phyloP scores from a whole-genome alignment of 352 stramenopile genomes.

The Globisporangium middletonii region DNA sequence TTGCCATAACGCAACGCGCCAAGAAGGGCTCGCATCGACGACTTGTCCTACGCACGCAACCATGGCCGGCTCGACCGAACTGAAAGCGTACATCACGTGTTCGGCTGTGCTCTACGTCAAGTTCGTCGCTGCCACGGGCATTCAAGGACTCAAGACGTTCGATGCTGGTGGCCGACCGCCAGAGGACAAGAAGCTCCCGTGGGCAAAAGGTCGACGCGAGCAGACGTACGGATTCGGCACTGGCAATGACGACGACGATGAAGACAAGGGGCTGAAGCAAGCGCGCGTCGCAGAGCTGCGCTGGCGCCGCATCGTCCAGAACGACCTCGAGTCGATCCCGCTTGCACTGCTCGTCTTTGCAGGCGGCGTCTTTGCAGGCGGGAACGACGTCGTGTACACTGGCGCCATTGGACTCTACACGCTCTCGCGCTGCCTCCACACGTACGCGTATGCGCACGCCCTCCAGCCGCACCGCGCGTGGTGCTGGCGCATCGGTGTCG shows the following conservation, averaged over 20 bases:
- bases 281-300: slow-evolving; percentile 31
- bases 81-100: slow-evolving; percentile 23
- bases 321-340: slow-evolving; percentile 63
- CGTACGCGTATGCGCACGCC: slow-evolving; percentile 27
- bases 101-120: slow-evolving; percentile 49
- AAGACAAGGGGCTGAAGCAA: slow-evolving; percentile 14
- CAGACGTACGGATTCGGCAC: slow-evolving; percentile 32
- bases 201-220: slow-evolving; percentile 17
- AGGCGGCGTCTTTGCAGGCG: slow-evolving; percentile 30
- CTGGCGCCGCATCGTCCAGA: slow-evolving; percentile 47
- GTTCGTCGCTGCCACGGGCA: slow-evolving; percentile 42
- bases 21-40: background rate
- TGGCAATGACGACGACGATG: slow-evolving; percentile 21
- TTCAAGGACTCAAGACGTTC: slow-evolving; percentile 55
- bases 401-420: slow-evolving; percentile 33
- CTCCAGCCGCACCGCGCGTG: slow-evolving; percentile 32
- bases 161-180: slow-evolving; percentile 34
- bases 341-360: slow-evolving; percentile 46
- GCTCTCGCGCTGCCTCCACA: slow-evolving; percentile 26
- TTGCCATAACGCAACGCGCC: background rate
- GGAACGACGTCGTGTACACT: slow-evolving; percentile 28
- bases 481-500: slow-evolving; percentile 19
- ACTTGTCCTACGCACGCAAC: background rate
- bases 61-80: slow-evolving; percentile 7
- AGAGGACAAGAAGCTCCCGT: slow-evolving; percentile 38